Base-by-base conservation (phyloP, 805 yeast genomes). In the Alloascoidea hylecoeti region DNA sequence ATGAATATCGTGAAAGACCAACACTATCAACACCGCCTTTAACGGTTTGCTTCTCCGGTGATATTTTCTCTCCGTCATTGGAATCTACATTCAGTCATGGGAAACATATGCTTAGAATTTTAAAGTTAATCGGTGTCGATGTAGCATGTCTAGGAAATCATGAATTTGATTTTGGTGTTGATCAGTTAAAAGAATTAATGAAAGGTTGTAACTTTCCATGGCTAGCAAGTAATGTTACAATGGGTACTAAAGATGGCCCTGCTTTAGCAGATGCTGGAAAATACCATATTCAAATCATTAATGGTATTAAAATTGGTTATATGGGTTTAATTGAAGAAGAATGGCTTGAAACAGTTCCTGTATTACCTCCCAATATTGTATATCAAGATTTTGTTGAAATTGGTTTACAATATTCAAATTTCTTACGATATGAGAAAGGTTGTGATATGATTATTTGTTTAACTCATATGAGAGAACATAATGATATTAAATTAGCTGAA, bases 401-500 rank as follows among this genome's bases (percentile, higher is more conserved):
- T 15, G 48, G 41, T 5, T 15, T 37, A 15, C 18, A 36, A 12
- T 35, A 43, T 6, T 17, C 42, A 2, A 16, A 34, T 6, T 34
- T 17, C 14, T 45, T 46, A 15, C 43, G 49, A 13, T 27, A 39
- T 3, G 44, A 44, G 16, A 28, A 39, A 16, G 17, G 33, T 9
- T 46, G 49, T 34, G 49, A 46, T 28, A 35, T 46, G 14, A 46
- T 46, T 5, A 18, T 46, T 17, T 49, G 47, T 13, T 12, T 46
- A 15, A 46, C 49, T 3, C 49, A 46, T 19, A 46, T 46, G 49
- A 44, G 49, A 12, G 49, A 46, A 33, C 49, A 43, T 5, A 43
- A 44, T 33, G 46, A 46, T 33, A 33, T 46, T 12, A 34, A 38
- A 15, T 39, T 46, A 15, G 49, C 48, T 13, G 15, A 35, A 17